These are phyloP conservation scores for Neolentinus lepideus DNA, from an alignment of 1,284 basidiomycete species.

Conservation along the genomic window DNA sequence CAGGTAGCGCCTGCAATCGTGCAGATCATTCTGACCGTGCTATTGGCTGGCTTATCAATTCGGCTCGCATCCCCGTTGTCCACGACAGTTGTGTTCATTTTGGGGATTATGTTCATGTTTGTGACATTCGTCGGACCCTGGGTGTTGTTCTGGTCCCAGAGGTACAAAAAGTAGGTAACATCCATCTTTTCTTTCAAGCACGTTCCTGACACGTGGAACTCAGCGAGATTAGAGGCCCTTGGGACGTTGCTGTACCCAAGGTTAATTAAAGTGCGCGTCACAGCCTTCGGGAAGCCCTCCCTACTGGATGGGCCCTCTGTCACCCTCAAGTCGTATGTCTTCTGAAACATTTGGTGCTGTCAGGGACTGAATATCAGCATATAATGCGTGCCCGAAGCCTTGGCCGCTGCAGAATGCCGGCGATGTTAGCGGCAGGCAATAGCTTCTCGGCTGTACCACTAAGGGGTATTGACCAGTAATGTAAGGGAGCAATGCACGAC, in stretches of 20 bases:
- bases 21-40: conserved; percentile 44
- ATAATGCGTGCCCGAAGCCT: too few relatives aligned
- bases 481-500: too few relatives aligned
- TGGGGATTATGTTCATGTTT: conserved; percentile 40
- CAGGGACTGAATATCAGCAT: not conserved
- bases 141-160: conserved; percentile 74
- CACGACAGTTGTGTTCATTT: conserved; percentile 41
- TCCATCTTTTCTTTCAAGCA: not conserved
- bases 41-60: conserved; percentile 40
- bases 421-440: too few relatives aligned
- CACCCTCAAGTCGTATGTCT: not conserved
- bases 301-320: conserved; percentile 1
- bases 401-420: too few relatives aligned
- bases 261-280: conserved; percentile 32
- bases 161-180: conserved; percentile 67
- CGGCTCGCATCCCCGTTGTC: conserved; percentile 48
- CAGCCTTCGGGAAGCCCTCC: not conserved
- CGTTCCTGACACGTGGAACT: not conserved
- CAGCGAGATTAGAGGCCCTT: conserved; percentile 50
- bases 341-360: conserved; percentile 4
- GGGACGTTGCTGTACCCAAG: conserved; percentile 59
- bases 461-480: too few relatives aligned
- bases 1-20: conserved; percentile 38
- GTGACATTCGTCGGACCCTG: conserved; percentile 67
- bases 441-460: too few relatives aligned